Conservation (phyloP, 345 rosid species). For the Hibiscus mutabilis region DNA sequence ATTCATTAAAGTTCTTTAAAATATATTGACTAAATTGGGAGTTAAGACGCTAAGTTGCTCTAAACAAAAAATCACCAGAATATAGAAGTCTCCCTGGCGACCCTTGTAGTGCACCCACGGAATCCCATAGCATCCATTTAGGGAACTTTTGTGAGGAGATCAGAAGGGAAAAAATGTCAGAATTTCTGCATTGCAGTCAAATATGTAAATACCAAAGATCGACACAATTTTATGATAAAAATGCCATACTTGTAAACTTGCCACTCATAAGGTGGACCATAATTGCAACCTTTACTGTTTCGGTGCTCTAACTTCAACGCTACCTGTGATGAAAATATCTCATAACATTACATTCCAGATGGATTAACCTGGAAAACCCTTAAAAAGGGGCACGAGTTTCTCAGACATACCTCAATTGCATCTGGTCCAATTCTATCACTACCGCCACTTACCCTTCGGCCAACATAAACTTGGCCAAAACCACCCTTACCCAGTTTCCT, state of each 20-base stretch:
- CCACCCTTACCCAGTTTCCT: slow-evolving; percentile 98
- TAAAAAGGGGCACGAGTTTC: slow-evolving; percentile 1
- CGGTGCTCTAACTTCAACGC: slow-evolving; percentile 94
- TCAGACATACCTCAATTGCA: slow-evolving; percentile 59
- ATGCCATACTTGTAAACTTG: slow-evolving; percentile 71
- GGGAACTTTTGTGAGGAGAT: slow-evolving; percentile 29
- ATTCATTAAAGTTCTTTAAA: slow-evolving; percentile 7
- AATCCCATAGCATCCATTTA: slow-evolving; percentile 78
- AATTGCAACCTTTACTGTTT: slow-evolving; percentile 91
- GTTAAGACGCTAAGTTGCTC: slow-evolving; percentile 1
- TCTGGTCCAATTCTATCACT: slow-evolving; percentile 67
- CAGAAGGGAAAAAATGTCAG: neutral
- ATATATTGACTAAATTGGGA: neutral
- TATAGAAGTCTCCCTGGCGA: slow-evolving; percentile 90
- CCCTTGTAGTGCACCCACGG: slow-evolving; percentile 89
- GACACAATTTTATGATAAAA: neutral
- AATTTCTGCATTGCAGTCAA: neutral
- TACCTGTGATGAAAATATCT: slow-evolving; percentile 45
- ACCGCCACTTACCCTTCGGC: slow-evolving; percentile 65
- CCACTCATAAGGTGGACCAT: slow-evolving; percentile 98
- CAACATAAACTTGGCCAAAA: slow-evolving; percentile 97
- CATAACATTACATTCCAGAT: slow-evolving; percentile 1
- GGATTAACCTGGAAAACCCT: slow-evolving; percentile 1
- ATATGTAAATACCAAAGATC: neutral
- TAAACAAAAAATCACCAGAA: slow-evolving; percentile 52